Base-by-base conservation (phyloP, 305 asterid genomes). In the Stenogyne calaminthoides region DNA sequence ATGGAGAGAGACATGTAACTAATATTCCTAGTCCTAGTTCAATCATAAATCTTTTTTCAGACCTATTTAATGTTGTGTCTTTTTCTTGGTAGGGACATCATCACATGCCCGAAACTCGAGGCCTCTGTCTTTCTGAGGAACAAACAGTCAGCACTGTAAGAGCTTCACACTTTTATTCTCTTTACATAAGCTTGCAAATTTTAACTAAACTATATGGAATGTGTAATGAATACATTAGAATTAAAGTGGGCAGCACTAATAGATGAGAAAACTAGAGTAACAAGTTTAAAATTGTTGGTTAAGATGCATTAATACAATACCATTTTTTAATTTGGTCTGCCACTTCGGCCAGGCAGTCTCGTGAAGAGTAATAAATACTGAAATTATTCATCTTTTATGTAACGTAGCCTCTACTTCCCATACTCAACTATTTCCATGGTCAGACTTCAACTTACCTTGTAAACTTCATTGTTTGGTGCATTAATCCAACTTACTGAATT, bases 101-200 rank as follows among this genome's bases (percentile, higher is more conserved):
- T 78, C 97, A 91, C 83, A 82, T 89, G 91, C 91, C 97, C 55
- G 97, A 93, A 83, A 91, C 96, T 52, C 78, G 97, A 80, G 98
- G 98, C 39, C 88, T 93, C 66, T 93, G 98, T 82, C 91, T 93
- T 47, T 88, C 96, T 8, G 95, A 91, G 87, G 98, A 91, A 82
- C 96, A 88, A 80, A 91, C 96, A 32, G 81, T 93, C 80, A 88
- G 92, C 86, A 86, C 90, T 11, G 97, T 93, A 86, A 76, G 96
- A 67, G 71, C 52, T 70, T 76, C 4, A 40, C 3, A 37, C 56
- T 51, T 39, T 27, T 20, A 14, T 32, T 10, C 10, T 52, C 59
- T 63, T 59, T 54, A 4, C 37, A 14, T 9, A 7, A 47, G 7
- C 14, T 71, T 18, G 29, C 49, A 57, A 34, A 2, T 47, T 57